A percentile compares a stretch with the other conserved stretches of the same genome.
Evolutionary conservation across 1,139 yeast species (phyloP).

Genomic region (Chernovozyma aurita): DNA sequence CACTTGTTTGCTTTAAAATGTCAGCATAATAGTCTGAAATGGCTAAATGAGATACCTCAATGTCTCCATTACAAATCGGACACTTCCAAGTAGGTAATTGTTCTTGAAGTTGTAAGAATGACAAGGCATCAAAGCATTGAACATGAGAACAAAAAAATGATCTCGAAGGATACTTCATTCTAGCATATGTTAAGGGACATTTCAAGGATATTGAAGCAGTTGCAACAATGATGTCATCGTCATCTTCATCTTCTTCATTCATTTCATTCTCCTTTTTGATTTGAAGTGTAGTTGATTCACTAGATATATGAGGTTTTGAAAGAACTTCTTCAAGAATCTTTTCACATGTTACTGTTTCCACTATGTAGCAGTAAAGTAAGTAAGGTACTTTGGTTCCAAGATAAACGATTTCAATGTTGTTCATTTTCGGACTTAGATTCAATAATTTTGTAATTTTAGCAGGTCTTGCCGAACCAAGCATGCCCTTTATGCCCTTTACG

Average conservation of each 20-base stretch:
- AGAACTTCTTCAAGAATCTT: constrained; percentile 21
- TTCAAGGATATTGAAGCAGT: constrained; percentile 53
- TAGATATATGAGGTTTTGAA: constrained; percentile 43
- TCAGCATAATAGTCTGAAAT: constrained; percentile 58
- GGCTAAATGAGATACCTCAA: constrained; percentile 49
- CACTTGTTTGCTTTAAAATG: constrained; percentile 40
- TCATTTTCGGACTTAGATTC: constrained; percentile 23
- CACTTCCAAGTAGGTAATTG: constrained; percentile 67
- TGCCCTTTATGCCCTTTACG: constrained; percentile 57
- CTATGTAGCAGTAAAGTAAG: constrained; percentile 49
- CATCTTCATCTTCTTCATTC: constrained; percentile 33
- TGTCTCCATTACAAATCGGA: constrained; percentile 51
- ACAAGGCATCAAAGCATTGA: constrained; percentile 68
- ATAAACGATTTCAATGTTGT: constrained; percentile 47
- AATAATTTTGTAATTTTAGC: constrained; percentile 53
- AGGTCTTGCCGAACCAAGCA: constrained; percentile 62
- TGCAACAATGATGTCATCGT: constrained; percentile 55
- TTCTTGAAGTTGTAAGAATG: constrained; percentile 55
- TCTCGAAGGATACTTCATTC: constrained; percentile 58
- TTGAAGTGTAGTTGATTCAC: constrained; percentile 39
- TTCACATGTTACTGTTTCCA: constrained; percentile 42
- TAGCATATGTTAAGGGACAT: constrained; percentile 63
- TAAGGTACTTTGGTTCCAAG: constrained; percentile 46
- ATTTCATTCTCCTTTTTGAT: constrained; percentile 27
- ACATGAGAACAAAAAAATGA: constrained; percentile 59